Evolutionary conservation across 169 alveolate species (phyloP).

Genomic region (Plasmodium vivax): DNA sequence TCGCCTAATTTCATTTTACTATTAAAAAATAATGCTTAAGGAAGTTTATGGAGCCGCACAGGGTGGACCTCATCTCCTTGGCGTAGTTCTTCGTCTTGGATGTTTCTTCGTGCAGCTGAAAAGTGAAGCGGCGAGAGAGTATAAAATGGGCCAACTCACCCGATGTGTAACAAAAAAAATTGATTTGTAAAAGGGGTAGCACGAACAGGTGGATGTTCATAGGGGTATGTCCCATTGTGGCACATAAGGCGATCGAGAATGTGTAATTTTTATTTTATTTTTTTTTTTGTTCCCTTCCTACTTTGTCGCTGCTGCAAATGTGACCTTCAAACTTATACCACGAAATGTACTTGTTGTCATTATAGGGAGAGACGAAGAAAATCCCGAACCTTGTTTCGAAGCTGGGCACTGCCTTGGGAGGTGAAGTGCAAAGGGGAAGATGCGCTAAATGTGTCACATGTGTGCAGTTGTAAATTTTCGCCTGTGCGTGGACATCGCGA

Average conservation of each 20-base stretch:
- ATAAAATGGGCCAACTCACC: background rate
- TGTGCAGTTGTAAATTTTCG: background rate
- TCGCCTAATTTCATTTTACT: background rate
- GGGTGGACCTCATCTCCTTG: background rate
- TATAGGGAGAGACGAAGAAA: constrained; percentile 34
- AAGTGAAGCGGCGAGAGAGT: background rate
- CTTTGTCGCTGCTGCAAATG: constrained; percentile 2
- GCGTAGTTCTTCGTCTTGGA: background rate
- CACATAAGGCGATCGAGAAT: background rate
- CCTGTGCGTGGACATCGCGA: background rate
- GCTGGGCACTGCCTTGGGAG: background rate
- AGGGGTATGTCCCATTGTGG: background rate
- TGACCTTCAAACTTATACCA: constrained; percentile 59
- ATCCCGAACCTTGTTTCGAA: constrained; percentile 51
- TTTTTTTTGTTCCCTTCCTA: background rate
- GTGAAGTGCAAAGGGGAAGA: background rate
- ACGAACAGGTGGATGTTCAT: constrained; percentile 1
- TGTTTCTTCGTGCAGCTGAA: background rate
- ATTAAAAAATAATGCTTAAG: constrained; percentile 39
- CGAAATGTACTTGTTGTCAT: constrained; percentile 27
- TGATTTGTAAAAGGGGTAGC: background rate
- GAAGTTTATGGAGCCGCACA: constrained; percentile 29
- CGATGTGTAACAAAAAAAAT: background rate
- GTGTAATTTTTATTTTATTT: background rate
- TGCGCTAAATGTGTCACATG: background rate